Evolutionary conservation across 352 stramenopile genomes (phyloP), one percentile per base, ranked within the genome.

Genomic region (Phytophthora pistaciae): DNA sequence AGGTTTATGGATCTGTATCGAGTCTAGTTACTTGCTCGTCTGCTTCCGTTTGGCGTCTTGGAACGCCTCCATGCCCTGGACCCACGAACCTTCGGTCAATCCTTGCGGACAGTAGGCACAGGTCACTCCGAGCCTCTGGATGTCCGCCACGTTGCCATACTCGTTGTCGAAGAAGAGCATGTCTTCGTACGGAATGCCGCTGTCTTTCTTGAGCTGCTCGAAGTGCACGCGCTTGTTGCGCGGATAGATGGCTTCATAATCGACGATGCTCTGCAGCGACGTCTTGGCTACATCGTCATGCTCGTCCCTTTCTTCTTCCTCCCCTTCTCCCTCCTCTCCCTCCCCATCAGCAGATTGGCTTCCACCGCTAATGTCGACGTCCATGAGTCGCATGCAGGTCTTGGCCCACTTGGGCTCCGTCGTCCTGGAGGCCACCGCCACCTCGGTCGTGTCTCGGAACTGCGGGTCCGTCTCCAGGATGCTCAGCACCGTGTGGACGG

Each of bases 151-250:
- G 76, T 97, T 97, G 66, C 86, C 81, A 38, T 81, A 83, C 74
- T 97, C 90, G 66, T 98, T 97, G 82, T 99, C 96, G 76, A 99
- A 99, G 80, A 99, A 99, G 38, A 99, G 83, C 96, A 99, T 99
- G 62, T 97, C 85, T 75, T 97, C 84, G 74, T 98, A 99, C 25
- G 77, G 75, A 54, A 99, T 87, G 33, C 88, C 85, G 46, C 92
- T 98, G n/a, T 93, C 46, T 54, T 98, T 85, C 60, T 91, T 81
- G 31, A 99, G 72, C 60, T 94, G 82, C 59, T 92, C 90, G 77
- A 99, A 99, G 84, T 99, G 96, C 56, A 90, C 83, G 52, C 78
- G 74, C 78, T 97, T 97, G 76, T 92, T 94, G 66, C 85, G 85
- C 14, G 87, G 86, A 55, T 97, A 94, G 53, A 97, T 95, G 50